Conservation (phyloP, 169 alveolate genomes). For the Cryptosporidium sp. region DNA sequence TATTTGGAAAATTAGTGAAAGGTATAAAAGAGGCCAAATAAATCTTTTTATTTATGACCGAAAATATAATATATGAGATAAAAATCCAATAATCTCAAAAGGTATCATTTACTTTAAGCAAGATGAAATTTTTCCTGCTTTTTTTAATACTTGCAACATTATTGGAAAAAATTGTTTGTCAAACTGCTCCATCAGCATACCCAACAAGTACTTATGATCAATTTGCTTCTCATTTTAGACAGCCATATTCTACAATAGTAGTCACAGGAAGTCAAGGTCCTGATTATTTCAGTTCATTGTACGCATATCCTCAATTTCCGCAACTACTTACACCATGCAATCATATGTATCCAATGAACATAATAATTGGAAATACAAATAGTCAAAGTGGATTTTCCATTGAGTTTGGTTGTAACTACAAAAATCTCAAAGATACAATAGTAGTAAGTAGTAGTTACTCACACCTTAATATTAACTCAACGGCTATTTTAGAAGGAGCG, state of each 20-base stretch:
- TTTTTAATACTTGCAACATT: not conserved
- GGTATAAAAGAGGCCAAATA: not conserved
- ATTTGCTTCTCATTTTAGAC: constrained; percentile 68
- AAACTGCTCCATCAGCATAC: constrained; percentile 30
- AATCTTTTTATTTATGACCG: not conserved
- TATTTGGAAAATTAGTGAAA: constrained; percentile 15
- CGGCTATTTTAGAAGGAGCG: constrained; percentile 70
- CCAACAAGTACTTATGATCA: constrained; percentile 36
- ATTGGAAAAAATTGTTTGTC: constrained; percentile 6
- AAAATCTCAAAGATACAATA: constrained; percentile 12
- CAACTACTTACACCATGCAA: constrained; percentile 58
- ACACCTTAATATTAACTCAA: constrained; percentile 44
- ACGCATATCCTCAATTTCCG: constrained; percentile 69
- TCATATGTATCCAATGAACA: constrained; percentile 51
- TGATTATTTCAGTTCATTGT: constrained; percentile 45
- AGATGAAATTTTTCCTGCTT: constrained; percentile 6
- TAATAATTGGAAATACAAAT: constrained; percentile 69
- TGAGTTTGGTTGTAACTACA: constrained; percentile 43
- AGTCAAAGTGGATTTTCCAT: constrained; percentile 46
- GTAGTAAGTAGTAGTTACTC: constrained; percentile 27
- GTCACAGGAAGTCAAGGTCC: constrained; percentile 69
- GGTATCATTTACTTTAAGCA: not conserved
- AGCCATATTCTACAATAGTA: constrained; percentile 29
- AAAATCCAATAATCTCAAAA: not conserved
- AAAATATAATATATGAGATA: constrained; percentile 13